Evolutionary conservation across 768 basidiomycete genomes (phyloP), one percentile per base, ranked within the genome.

Genomic region (Pleurotus eryngii): DNA sequence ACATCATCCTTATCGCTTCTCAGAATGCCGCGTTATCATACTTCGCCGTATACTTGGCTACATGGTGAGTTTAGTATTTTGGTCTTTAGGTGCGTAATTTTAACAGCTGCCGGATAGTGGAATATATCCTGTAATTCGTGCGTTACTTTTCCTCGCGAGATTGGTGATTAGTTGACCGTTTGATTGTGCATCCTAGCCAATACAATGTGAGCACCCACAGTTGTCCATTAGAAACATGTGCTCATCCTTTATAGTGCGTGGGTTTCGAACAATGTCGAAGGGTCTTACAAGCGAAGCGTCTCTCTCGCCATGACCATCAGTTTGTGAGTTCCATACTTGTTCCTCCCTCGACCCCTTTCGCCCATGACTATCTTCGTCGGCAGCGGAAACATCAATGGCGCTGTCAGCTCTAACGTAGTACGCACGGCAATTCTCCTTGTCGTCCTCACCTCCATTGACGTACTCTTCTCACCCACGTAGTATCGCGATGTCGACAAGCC

Each of bases 371-470:
- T 35, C 30, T 11, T 20, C 42, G 17, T 9, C 55, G 26, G 20
- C 56, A 87, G 85, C 61, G 87, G 87, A 6, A 89, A 89, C 66
- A 72, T 89, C 50, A 87, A 89, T 64, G 88, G 87, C 17, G 87
- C 85, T n/a, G 82, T 91, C 42, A 84, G 82, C 65, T 88, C 86
- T 15, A 89, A 90, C 63, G 81, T 91, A 37, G 85, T 85, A 69
- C 62, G 85, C 79, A 6, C 30, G 35, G 6, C 20, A 27, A 11
- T 43, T 22, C 37, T 18, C 39, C 20, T 49, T n/a, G 37, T 20
- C 20, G 20, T 56, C 26, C 51, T 20, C 51, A 15, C 49, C n/a
- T 40, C 35, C 37, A 15, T 26, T 14, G 9, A 59, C 24, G 30
- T 60, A 7, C 30, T 48, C 39, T 60, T 22, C 57, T 43, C 46